phyloP scores from a whole-genome alignment of 2,329 filamentous ascomycete genomes.

The Tolypocladium sp. region DNA sequence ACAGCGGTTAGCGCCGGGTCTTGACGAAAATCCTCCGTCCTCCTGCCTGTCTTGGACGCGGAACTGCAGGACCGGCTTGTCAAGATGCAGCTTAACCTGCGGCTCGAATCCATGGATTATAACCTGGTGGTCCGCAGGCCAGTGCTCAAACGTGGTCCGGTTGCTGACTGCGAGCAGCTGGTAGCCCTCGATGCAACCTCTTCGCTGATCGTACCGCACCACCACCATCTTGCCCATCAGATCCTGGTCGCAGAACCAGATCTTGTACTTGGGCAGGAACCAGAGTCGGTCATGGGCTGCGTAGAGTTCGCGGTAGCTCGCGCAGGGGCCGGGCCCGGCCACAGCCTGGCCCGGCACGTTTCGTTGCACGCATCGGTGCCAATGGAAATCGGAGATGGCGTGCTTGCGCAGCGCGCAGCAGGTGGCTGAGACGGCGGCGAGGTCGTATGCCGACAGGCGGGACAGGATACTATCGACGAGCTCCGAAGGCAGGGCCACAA shows the following conservation, averaged over 20 bases:
- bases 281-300: conserved; percentile 68
- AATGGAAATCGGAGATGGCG: conserved; percentile 58
- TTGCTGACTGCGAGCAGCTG: conserved; percentile 59
- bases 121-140: conserved; percentile 56
- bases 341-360: conserved; percentile 52
- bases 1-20: conserved; percentile 28
- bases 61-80: conserved; percentile 61
- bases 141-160: conserved; percentile 46
- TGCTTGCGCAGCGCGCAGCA: conserved; percentile 53
- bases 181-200: conserved; percentile 73
- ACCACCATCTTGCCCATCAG: conserved; percentile 68
- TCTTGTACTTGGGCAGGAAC: conserved; percentile 71
- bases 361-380: conserved; percentile 60
- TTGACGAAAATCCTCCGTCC: conserved; percentile 9
- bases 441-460: conserved; percentile 55
- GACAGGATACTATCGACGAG: conserved; percentile 63
- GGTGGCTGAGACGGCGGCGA: conserved; percentile 49
- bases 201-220: conserved; percentile 63
- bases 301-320: conserved; percentile 63
- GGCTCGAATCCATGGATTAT: conserved; percentile 68
- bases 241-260: conserved; percentile 77
- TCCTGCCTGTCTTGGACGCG: conserved; percentile 16
- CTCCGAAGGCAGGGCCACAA: conserved; percentile 61
- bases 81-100: conserved; percentile 59
- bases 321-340: conserved; percentile 45